Evolutionary conservation across 2,329 filamentous ascomycete genomes (phyloP), one percentile per base, ranked within the genome.

Genomic region (Diaporthe capsici): DNA sequence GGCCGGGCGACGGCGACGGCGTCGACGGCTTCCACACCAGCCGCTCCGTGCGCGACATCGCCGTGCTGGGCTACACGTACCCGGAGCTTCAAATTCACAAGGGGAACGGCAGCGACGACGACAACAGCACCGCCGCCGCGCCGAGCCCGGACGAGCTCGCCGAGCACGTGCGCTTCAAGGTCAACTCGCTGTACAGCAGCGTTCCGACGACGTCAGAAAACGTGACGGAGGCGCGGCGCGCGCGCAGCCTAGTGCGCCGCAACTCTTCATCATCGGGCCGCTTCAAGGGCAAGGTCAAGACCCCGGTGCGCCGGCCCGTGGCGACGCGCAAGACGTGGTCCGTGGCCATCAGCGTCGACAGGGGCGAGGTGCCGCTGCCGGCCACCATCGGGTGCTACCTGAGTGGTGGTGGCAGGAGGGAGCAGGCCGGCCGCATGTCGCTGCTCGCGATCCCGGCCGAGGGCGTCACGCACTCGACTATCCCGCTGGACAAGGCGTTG

Each of bases 91-190:
- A 58, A 10, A 9, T 34, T 4, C 37, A 3, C 25, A 7, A 25
- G 34, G 76, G 79, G 65, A 79, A 81, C 75, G 88, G 90, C 67
- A 88, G n/a, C 10, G 53, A 5, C 12, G 5, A 7, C 47, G 8
- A 8, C 17, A 49, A 34, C n/a, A 9, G n/a, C n/a, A 55, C 13
- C 15, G 5, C 47, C 13, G 15, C 7, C 28, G 7, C 63, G 47
- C 47, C 91, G 82, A 88, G 88, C 8, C 83, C 89, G 5, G 86
- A 91, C 77, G 86, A 92, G 79, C 81, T 94, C 67, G 86, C 87
- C 47, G 89, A 89, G 77, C 93, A 93, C 80, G 85, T 94, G 53
- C 88, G 91, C 55, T 88, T 90, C 1, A 89, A 91, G 10, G 88
- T 93, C 22, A 85, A 89, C 68, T 86, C 83, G 1, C 82, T 94